A percentile compares a stretch with the other conserved stretches of the same genome.
Evolutionary conservation across 2,329 filamentous ascomycete genomes (phyloP).

Genomic region (Hymenoscyphus fraxineus): DNA sequence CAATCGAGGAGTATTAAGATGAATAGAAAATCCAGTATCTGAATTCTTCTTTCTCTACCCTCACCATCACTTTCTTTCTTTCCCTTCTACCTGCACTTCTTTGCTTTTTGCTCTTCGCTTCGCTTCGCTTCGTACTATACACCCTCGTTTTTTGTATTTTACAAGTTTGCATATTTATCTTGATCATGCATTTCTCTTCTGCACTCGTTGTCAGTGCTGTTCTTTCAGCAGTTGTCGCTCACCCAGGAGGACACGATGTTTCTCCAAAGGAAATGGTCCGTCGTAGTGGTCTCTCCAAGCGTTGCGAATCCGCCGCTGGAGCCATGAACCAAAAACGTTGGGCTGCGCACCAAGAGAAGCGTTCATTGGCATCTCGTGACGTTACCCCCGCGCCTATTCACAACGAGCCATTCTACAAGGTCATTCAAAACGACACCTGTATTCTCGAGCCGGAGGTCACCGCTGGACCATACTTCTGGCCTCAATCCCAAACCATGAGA

Average conservation of each 20-base stretch:
- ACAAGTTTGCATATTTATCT: background rate
- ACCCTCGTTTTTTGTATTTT: background rate
- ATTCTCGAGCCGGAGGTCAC: slow-evolving; percentile 50
- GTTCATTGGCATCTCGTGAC: slow-evolving; percentile 14
- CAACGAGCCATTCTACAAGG: slow-evolving; percentile 20
- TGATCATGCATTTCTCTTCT: background rate
- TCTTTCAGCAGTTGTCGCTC: background rate
- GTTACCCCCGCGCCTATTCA: slow-evolving; percentile 10
- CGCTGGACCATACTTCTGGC: slow-evolving; percentile 47
- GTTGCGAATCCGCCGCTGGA: slow-evolving; percentile 7
- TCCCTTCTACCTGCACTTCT: background rate
- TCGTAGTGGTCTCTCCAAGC: background rate
- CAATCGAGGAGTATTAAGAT: too few species aligned
- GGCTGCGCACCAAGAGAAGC: slow-evolving; percentile 12
- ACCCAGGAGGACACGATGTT: slow-evolving; percentile 3
- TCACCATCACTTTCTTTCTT: background rate
- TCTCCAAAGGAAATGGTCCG: background rate
- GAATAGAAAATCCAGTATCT: too few species aligned
- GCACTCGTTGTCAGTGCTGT: background rate
- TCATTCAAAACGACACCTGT: slow-evolving; percentile 41
- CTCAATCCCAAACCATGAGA: slow-evolving; percentile 43
- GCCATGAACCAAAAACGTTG: slow-evolving; percentile 18
- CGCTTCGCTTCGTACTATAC: background rate
- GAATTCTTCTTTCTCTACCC: background rate
- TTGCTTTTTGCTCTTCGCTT: background rate